Evolutionary conservation across 192 early-diverging fungal genomes (phyloP).

Genomic region (Podila horticola): DNA sequence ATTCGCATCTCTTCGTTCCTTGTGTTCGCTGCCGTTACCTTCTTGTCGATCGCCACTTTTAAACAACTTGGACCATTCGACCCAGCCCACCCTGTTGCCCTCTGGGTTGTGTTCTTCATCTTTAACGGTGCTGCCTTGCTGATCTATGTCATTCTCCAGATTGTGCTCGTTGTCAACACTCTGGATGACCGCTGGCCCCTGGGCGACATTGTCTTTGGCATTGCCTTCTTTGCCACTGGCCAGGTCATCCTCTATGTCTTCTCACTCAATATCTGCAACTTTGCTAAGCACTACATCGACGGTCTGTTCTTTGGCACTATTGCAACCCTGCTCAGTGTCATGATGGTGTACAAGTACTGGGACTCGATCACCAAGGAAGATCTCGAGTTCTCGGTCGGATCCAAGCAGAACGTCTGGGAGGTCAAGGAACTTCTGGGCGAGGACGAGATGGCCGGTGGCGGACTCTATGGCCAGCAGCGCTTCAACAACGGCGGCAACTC

Average conservation of each 20-base stretch:
- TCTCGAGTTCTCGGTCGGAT: slow-evolving; percentile 88
- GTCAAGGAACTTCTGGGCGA: slow-evolving; percentile 76
- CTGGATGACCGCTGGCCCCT: slow-evolving; percentile 97
- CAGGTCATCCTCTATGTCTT: slow-evolving; percentile 87
- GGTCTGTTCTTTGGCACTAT: slow-evolving; percentile 97
- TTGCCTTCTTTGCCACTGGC: slow-evolving; percentile 88
- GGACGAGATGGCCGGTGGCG: slow-evolving; percentile 55
- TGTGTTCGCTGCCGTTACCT: slow-evolving; percentile 81
- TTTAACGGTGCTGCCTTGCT: slow-evolving; percentile 84
- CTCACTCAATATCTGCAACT: slow-evolving; percentile 83
- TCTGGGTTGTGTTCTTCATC: slow-evolving; percentile 91
- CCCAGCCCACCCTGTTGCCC: slow-evolving; percentile 68
- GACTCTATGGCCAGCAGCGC: slow-evolving; percentile 28
- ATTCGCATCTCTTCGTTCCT: slow-evolving; percentile 87
- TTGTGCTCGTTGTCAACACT: slow-evolving; percentile 93
- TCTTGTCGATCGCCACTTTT: slow-evolving; percentile 89
- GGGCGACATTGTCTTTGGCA: slow-evolving; percentile 91
- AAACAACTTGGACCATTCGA: slow-evolving; percentile 69
- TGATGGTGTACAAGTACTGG: slow-evolving; percentile 99
- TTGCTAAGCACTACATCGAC: slow-evolving; percentile 95
- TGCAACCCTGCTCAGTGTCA: slow-evolving; percentile 89
- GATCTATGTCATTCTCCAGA: slow-evolving; percentile 90
- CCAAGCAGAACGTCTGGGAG: slow-evolving; percentile 84
- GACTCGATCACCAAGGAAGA: slow-evolving; percentile 99
- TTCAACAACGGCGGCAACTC: slow-evolving; percentile 4